A percentile compares a stretch with the other conserved stretches of the same genome.
Evolutionary conservation across 2,329 filamentous ascomycete genomes (phyloP).

Genomic region (Sordariomycetes sp.): DNA sequence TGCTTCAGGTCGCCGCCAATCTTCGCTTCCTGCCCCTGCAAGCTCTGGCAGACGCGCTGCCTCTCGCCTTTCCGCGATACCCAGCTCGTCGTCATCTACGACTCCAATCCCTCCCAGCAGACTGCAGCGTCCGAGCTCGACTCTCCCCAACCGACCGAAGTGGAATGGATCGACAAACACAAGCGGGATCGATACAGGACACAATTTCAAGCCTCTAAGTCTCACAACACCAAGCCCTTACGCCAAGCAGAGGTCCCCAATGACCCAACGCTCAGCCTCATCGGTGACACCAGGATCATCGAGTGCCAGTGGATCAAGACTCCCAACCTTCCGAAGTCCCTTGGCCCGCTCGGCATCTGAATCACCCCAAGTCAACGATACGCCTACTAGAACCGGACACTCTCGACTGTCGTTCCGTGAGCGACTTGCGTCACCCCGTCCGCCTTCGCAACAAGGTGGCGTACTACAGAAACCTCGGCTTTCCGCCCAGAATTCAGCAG

Average conservation of each 20-base stretch:
- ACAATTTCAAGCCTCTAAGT: constrained; percentile 56
- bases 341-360: constrained; percentile 35
- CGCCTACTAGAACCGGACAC: constrained; percentile 31
- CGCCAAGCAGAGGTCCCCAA: constrained; percentile 33
- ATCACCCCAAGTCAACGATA: constrained; percentile 35
- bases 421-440: constrained; percentile 38
- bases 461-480: constrained; percentile 31
- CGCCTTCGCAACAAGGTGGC: constrained; percentile 33
- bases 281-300: constrained; percentile 29
- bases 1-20: constrained; percentile 34
- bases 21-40: constrained; percentile 36
- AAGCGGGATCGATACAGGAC: constrained; percentile 53
- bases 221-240: constrained; percentile 52
- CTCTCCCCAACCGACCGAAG: constrained; percentile 50
- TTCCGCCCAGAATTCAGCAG: constrained; percentile 32
- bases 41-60: constrained; percentile 31
- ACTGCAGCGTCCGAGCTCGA: constrained; percentile 34
- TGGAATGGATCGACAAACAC: constrained; percentile 66
- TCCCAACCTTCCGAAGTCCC: constrained; percentile 40
- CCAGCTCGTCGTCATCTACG: constrained; percentile 43
- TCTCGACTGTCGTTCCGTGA: constrained; percentile 46
- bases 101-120: constrained; percentile 27
- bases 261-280: constrained; percentile 29
- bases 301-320: constrained; percentile 31
- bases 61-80: constrained; percentile 36